Evolutionary conservation across 495 filamentous ascomycete genomes (phyloP).

Genomic region (Usnea hakonensis): DNA sequence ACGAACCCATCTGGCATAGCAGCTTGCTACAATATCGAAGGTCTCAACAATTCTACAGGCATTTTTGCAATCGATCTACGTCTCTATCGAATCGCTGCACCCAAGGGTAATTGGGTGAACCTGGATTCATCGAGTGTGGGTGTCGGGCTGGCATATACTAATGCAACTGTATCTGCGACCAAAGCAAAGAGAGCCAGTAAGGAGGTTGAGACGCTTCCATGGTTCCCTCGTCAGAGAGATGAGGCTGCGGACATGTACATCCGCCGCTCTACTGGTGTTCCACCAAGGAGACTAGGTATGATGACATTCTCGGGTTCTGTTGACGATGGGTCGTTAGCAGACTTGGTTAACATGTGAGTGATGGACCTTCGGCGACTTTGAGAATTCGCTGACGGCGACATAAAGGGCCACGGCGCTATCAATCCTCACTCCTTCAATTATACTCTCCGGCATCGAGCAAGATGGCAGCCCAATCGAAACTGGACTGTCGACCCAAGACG

Average conservation of each 20-base stretch:
- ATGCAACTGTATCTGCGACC: conserved; percentile 47
- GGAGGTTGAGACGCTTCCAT: background rate
- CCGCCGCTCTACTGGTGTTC: background rate
- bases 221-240: background rate
- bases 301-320: background rate
- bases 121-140: conserved; percentile 48
- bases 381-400: background rate
- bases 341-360: background rate
- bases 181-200: conserved; percentile 22
- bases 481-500: conserved; percentile 55
- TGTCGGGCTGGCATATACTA: conserved; percentile 50
- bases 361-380: background rate
- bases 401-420: conserved; percentile 30
- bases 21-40: conserved; percentile 69
- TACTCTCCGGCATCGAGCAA: conserved; percentile 44
- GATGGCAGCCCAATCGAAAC: conserved; percentile 44
- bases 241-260: conserved; percentile 8
- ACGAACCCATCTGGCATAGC: conserved; percentile 61
- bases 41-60: conserved; percentile 52
- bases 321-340: background rate
- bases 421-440: conserved; percentile 56
- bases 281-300: background rate
- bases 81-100: conserved; percentile 53
- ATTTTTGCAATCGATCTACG: conserved; percentile 64
- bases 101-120: conserved; percentile 49